A percentile compares a stretch with the other conserved stretches of the same genome.
Evolutionary conservation across 495 filamentous ascomycete species (phyloP).

Genomic region (Podospora bellae-mahoneyi): DNA sequence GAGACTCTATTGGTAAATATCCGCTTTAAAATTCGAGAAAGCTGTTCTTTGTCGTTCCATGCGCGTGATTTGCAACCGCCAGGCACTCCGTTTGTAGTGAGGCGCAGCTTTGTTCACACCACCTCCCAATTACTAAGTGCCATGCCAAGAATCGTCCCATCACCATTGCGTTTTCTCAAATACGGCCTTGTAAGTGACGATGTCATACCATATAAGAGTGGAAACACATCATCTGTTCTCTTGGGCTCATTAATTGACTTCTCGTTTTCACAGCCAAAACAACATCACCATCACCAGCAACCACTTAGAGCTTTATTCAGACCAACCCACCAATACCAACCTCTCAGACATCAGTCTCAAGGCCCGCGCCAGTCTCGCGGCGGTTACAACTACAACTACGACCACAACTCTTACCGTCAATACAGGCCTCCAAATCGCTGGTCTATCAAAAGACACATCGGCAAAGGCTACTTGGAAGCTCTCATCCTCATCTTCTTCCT

Average conservation of each 20-base stretch:
- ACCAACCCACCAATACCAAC: background rate
- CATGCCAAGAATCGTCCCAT: constrained; percentile 2
- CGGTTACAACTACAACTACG: background rate
- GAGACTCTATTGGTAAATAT: background rate
- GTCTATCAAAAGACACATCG: background rate
- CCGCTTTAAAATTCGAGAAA: constrained; percentile 4
- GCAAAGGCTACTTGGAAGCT: background rate
- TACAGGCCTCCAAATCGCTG: background rate
- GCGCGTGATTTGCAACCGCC: background rate
- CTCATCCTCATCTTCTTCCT: background rate
- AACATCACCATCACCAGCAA: background rate
- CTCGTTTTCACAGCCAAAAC: background rate
- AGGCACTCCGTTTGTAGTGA: background rate
- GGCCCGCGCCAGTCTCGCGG: background rate
- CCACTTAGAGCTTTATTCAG: background rate
- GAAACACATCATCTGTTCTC: background rate
- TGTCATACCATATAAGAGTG: background rate
- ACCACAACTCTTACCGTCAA: background rate
- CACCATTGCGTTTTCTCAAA: constrained; percentile 7
- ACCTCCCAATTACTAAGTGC: background rate
- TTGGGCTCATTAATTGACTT: background rate
- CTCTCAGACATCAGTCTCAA: background rate
- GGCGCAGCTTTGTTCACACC: constrained; percentile 5
- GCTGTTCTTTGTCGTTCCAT: background rate
- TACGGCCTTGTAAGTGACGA: constrained; percentile 4